Evolutionary conservation across 2,329 filamentous ascomycete species (phyloP).

Genomic region (Aspergillus tubingensis): DNA sequence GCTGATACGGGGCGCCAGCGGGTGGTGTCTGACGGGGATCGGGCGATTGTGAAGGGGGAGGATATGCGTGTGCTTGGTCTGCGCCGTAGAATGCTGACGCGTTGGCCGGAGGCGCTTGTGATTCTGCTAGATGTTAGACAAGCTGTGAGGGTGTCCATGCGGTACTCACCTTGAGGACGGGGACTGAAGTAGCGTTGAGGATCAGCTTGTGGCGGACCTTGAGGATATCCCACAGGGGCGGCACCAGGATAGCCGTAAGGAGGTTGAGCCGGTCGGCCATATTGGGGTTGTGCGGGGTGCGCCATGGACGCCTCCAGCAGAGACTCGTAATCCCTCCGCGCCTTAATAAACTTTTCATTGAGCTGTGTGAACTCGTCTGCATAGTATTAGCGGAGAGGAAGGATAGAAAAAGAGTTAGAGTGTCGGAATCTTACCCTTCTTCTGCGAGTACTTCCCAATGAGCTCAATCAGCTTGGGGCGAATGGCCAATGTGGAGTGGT

Average conservation of each 20-base stretch:
- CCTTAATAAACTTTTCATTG: conserved; percentile 99
- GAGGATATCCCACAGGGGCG: conserved; percentile 36
- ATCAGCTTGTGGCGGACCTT: conserved; percentile 55
- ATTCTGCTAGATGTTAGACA: conserved; percentile 31
- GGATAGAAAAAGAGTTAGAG: too few species aligned
- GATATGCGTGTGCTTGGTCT: conserved; percentile 50
- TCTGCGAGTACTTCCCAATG: conserved; percentile 98
- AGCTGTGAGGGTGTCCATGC: background rate
- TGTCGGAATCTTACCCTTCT: conserved; percentile 71
- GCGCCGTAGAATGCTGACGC: conserved; percentile 66
- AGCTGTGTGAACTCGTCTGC: conserved; percentile 96
- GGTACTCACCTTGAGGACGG: conserved; percentile 40
- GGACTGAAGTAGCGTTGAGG: conserved; percentile 70
- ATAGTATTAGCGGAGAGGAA: conserved; percentile 16
- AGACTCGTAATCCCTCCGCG: conserved; percentile 91
- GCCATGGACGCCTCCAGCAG: conserved; percentile 97
- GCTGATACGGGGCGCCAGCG: conserved; percentile 32
- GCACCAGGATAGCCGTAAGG: conserved; percentile 38
- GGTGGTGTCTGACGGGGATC: conserved; percentile 42
- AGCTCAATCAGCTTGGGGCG: conserved; percentile 95
- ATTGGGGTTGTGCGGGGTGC: conserved; percentile 78
- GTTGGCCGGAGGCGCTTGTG: conserved; percentile 46
- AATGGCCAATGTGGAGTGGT: conserved; percentile 92
- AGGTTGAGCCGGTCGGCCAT: conserved; percentile 60
- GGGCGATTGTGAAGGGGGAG: conserved; percentile 43